Percentiles rank a stretch among this genome's conserved stretches.
These are phyloP conservation scores for Rhododendron ovatum DNA, from an alignment of 148 eudicot genomes.

Conservation along the genomic window DNA sequence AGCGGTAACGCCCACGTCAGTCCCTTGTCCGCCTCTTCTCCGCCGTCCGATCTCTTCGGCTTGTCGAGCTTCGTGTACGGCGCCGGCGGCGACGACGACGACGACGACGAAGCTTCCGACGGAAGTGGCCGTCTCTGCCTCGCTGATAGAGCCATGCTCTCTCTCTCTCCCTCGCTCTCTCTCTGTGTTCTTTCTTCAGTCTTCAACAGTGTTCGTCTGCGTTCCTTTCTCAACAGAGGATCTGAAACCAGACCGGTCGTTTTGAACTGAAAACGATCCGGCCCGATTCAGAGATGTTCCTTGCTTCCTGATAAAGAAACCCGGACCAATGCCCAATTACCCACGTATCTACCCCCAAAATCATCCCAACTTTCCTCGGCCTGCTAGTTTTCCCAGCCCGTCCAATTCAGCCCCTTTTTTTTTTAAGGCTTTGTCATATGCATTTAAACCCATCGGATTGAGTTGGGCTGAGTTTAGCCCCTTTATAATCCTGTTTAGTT, in stretches of 20 bases:
- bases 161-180: slow-evolving; percentile 11
- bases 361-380: too few species aligned
- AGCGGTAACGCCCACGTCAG: slow-evolving; percentile 64
- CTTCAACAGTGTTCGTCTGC: not conserved
- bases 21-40: slow-evolving; percentile 34
- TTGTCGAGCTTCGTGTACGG: slow-evolving; percentile 67
- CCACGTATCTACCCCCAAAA: too few species aligned
- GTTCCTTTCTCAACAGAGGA: not conserved
- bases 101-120: slow-evolving; percentile 44
- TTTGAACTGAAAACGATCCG: not conserved
- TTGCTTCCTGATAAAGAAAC: slow-evolving; percentile 2
- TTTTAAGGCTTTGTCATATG: too few species aligned
- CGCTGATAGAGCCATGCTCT: slow-evolving; percentile 45
- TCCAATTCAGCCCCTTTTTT: too few species aligned
- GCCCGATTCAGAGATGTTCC: not conserved
- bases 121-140: slow-evolving; percentile 54
- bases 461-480: too few species aligned
- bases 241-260: not conserved
- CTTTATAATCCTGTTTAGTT: too few species aligned
- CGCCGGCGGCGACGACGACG: slow-evolving; percentile 30
- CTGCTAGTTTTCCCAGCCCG: too few species aligned
- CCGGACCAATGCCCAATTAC: not conserved
- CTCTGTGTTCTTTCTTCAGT: not conserved
- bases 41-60: slow-evolving; percentile 37
- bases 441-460: too few species aligned